A percentile compares a stretch with the other conserved stretches of the same genome.
phyloP scores from a whole-genome alignment of 2,329 filamentous ascomycete species.

The Thermomyces lanuginosus region DNA sequence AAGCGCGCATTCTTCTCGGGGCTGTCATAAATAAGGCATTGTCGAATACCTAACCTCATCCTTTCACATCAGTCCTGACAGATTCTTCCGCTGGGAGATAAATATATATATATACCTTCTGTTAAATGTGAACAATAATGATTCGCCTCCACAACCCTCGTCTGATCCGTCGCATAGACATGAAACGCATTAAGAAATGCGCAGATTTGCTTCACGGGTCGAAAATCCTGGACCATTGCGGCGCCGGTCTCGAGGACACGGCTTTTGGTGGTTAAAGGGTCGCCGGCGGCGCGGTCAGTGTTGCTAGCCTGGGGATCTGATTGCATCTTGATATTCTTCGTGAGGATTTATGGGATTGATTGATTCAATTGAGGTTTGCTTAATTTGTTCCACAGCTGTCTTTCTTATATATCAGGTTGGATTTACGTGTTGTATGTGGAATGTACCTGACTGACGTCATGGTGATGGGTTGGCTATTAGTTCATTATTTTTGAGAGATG shows the following conservation, averaged over 20 bases:
- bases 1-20: slow-evolving; percentile 50
- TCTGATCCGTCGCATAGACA: slow-evolving; percentile 57
- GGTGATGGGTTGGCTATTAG: neutral
- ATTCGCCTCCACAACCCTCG: slow-evolving; percentile 56
- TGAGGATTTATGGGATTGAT: too few relatives aligned
- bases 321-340: too few relatives aligned
- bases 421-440: too few relatives aligned
- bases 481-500: too few relatives aligned
- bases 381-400: too few relatives aligned
- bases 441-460: neutral
- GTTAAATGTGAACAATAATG: slow-evolving; percentile 73
- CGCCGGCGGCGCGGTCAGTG: slow-evolving; percentile 12
- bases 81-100: neutral
- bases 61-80: neutral
- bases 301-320: too few relatives aligned
- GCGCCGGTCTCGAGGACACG: slow-evolving; percentile 24
- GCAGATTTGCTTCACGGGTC: slow-evolving; percentile 57
- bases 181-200: slow-evolving; percentile 81
- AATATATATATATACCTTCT: slow-evolving; percentile 27
- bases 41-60: slow-evolving; percentile 46
- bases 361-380: neutral
- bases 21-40: slow-evolving; percentile 73
- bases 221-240: slow-evolving; percentile 35
- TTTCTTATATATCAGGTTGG: too few relatives aligned
- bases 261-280: slow-evolving; percentile 19